A percentile compares a stretch with the other conserved stretches of the same genome.
phyloP scores from a whole-genome alignment of 2,329 filamentous ascomycete species.

The Dothiorella sarmentorum region DNA sequence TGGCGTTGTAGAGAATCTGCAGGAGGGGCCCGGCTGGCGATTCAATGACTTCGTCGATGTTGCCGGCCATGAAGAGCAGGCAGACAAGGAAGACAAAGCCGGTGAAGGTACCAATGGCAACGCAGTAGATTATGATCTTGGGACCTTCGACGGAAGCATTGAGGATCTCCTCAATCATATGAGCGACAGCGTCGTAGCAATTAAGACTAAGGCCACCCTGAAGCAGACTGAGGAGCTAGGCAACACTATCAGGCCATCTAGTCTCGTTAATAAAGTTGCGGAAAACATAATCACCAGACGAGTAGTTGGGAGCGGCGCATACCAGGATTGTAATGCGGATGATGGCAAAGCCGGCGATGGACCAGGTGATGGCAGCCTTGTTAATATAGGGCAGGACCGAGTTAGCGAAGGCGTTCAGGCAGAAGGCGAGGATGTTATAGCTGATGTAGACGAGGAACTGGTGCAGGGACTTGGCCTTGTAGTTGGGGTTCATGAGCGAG shows the following conservation, averaged over 20 bases:
- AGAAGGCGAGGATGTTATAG: constrained; percentile 58
- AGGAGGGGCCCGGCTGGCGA: constrained; percentile 58
- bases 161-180: constrained; percentile 61
- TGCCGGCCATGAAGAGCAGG: constrained; percentile 60
- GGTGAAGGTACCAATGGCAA: constrained; percentile 60
- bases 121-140: constrained; percentile 63
- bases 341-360: constrained; percentile 63
- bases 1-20: constrained; percentile 62
- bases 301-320: constrained; percentile 63
- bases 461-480: constrained; percentile 61
- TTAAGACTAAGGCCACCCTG: constrained; percentile 55
- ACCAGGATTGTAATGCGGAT: constrained; percentile 68
- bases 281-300: constrained; percentile 63
- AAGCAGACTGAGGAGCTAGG: constrained; percentile 51
- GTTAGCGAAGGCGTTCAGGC: constrained; percentile 64
- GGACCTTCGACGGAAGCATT: constrained; percentile 57
- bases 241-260: constrained; percentile 66
- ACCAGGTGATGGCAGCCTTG: constrained; percentile 69
- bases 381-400: constrained; percentile 62
- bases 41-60: constrained; percentile 54
- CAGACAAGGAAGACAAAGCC: constrained; percentile 61
- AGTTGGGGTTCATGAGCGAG: constrained; percentile 57
- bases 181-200: constrained; percentile 53
- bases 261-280: constrained; percentile 64
- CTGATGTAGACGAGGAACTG: constrained; percentile 70